A percentile compares a stretch with the other conserved stretches of the same genome.
phyloP scores from a whole-genome alignment of 1,139 yeast genomes.

The Taiozyma sp. region DNA sequence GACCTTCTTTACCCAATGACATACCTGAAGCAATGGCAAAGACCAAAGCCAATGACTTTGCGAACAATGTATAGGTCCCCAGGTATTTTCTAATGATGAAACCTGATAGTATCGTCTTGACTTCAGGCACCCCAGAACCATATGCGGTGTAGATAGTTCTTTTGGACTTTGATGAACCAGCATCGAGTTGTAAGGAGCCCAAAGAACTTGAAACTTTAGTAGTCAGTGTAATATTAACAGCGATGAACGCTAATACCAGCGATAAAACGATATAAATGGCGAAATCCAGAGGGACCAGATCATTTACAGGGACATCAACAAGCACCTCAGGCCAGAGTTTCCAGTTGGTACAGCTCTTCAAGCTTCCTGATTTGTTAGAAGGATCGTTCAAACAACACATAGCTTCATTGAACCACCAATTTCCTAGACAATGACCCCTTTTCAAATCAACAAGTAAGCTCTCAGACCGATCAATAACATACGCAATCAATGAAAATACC shows the following conservation, averaged over 20 bases:
- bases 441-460: conserved; percentile 47
- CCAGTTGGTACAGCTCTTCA: conserved; percentile 37
- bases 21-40: conserved; percentile 59
- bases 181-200: conserved; percentile 2
- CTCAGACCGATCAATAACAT: conserved; percentile 45
- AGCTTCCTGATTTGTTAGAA: conserved; percentile 9
- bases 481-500: conserved; percentile 46
- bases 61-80: conserved; percentile 48
- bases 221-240: conserved; percentile 44
- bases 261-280: conserved; percentile 38
- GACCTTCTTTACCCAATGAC: conserved; percentile 63
- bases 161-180: conserved; percentile 8
- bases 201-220: conserved; percentile 38
- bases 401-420: conserved; percentile 42
- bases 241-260: conserved; percentile 36
- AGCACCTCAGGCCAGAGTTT: conserved; percentile 39
- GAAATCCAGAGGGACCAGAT: conserved; percentile 28
- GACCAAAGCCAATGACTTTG: conserved; percentile 46
- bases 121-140: conserved; percentile 67
- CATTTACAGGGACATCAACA: neutral
- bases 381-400: conserved; percentile 33
- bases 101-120: conserved; percentile 49
- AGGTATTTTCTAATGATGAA: conserved; percentile 49
- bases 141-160: conserved; percentile 47
- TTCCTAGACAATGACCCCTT: conserved; percentile 46